Base-by-base conservation (phyloP, 2,329 filamentous ascomycete genomes). In the Zasmidium angulare region DNA sequence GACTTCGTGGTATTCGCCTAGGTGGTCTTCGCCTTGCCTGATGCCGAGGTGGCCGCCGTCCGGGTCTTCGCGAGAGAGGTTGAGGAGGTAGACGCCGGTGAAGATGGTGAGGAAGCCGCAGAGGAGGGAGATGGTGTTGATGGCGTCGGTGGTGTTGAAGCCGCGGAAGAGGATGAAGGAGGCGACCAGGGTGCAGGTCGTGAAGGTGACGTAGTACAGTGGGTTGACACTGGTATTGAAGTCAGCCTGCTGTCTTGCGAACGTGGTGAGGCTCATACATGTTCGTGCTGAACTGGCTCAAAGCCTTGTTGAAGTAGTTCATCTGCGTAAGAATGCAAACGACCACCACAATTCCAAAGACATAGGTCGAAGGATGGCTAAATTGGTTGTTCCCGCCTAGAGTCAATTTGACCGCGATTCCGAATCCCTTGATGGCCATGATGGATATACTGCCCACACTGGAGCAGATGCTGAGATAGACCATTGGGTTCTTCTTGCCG, bases 221-320 rank as follows among this genome's bases (percentile, higher is more conserved):
- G 93, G 93, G 73, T 97, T 97, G 57, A 97, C 93, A 72, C 92
- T 96, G 68, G n/a, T 14, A 47, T 48, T n/a, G 4, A n/a, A 17
- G 40, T 55, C 26, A 56, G 24, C 23, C 50, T 43, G 11, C 4
- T 43, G 11, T 17, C 7, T 4, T 19, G 36, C 1, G 48, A 43
- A 26, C 23, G 14, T 50, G 47, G 12, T 3, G 10, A 11, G 6
- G 92, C 31, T 14, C 90, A 75, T 84, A 96, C 93, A 99, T 96
- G 69, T 96, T 96, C 29, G 95, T 97, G 26, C 91, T 93, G 78
- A 98, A 99, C 71, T 96, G 92, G 76, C 91, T 96, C 61, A 99
- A 80, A 7, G 95, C 95, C 78, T 99, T 99, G 82, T 99, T 99
- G 78, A 99, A 96, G 77, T 99, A 99, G 77, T 99, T 99, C 95